Base-by-base conservation (phyloP, 2,329 filamentous ascomycete species). In the Aureobasidium subglaciale region DNA sequence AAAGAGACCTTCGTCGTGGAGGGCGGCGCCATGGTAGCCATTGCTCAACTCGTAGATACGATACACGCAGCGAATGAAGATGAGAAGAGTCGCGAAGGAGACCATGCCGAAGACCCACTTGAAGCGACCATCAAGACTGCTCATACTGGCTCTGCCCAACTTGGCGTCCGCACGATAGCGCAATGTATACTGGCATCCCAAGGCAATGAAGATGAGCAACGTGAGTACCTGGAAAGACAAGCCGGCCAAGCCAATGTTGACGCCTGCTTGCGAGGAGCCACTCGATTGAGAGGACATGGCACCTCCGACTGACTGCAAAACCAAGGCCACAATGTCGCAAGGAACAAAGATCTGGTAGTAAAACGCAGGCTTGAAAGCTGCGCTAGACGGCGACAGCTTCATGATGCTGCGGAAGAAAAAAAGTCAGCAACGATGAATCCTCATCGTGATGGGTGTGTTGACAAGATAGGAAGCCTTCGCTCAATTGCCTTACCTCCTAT, bases 231-330 rank as follows among this genome's bases (percentile, higher is more conserved):
- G 83, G 65, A 79, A 81, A 16, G 74, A 67, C 0, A 86, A 75
- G 29, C 84, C 84, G 4, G 81, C 81, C n/a, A 87, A 75, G 77
- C 83, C 84, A 68, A 86, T 78, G 64, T 85, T 72, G 59, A 79
- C 75, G n/a, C 82, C 84, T 0, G 63, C 61, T 1, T 69, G 59
- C 13, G 53, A 52, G 10, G 37, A 43, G 13, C 60, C 61, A 27
- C 70, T 61, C 15, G 65, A 64, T 82, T 83, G 13, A n/a, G 40
- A 25, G 10, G 40, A 42, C 40, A 42, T 42, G 22, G 40, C 40
- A n/a, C 40, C 40, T 40, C 83, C 84, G 0, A 74, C 71, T 4
- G 78, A 78, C 64, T 87, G 84, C 0, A 86, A 74, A 34, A 83
- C 61, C 2, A 87, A 75, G 2, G 81, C 82, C 56, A 83, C 56